Evolutionary conservation across 768 basidiomycete species (phyloP), one percentile per base, ranked within the genome.

Genomic region (Auriscalpium microsporum): DNA sequence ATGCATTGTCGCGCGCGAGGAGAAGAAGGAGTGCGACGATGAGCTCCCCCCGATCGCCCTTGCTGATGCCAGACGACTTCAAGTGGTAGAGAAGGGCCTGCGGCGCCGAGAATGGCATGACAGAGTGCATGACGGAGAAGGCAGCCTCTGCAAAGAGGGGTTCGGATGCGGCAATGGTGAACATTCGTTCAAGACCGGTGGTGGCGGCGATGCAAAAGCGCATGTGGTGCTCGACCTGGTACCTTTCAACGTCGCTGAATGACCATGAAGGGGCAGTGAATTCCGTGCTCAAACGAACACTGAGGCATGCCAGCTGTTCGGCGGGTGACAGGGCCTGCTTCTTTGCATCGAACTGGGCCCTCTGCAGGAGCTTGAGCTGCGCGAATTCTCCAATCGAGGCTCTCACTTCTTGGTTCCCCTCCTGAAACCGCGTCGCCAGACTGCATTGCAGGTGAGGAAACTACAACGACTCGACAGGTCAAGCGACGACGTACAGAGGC

Each of bases 171-270:
- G 62, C 58, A 8, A 61, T 49, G 49, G 68, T 70, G 53, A 64
- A 47, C 28, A 64, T 48, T 28, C 45, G 48, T 33, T 63, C 58
- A 44, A 67, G 60, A 16, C 54, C 57, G 11, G 57, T 10, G 33
- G 42, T 47, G 16, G 62, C 60, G 19, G 62, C 61, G 11, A 65
- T 56, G 33, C 58, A 57, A 17, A 72, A 54, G 11, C 71, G 67
- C 67, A 71, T 63, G 56, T 71, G 70, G 1, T 60, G 53, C 53
- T 67, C 65, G 9, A 72, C 69, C 56, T 69, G 68, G 46, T 17
- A 56, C 56, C 56, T 58, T 53, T 69, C 65, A 44, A 46, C 52
- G 16, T 36, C 54, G 33, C 54, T 56, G 36, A 53, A 40, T 2
- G 50, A 28, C 28, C 28, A 45, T 45, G 53, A 46, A 10, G 47